A percentile compares a stretch with the other conserved stretches of the same genome.
phyloP scores from a whole-genome alignment of 495 filamentous ascomycete genomes.

The Platismatia glauca region DNA sequence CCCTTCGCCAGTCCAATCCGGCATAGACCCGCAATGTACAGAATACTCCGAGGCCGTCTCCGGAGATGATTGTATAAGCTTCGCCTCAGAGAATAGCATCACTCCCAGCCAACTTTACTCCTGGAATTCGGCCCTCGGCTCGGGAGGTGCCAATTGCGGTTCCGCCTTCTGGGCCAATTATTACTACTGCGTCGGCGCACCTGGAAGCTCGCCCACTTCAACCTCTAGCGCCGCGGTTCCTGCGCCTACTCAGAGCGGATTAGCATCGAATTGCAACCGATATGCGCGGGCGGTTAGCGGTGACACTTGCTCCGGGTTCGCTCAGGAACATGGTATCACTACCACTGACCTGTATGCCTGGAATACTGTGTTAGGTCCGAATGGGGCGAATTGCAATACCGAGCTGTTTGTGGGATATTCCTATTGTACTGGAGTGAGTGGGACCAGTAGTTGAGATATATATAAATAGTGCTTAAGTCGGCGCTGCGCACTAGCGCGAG shows the following conservation, averaged over 20 bases:
- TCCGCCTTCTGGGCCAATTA: constrained; percentile 7
- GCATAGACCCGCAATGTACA: constrained; percentile 21
- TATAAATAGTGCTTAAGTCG: too few species aligned
- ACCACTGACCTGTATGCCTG: constrained; percentile 15
- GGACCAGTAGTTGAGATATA: too few species aligned
- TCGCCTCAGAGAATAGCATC: constrained; percentile 17
- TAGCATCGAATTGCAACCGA: constrained; percentile 7
- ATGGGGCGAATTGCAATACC: too few species aligned
- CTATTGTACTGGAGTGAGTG: too few species aligned
- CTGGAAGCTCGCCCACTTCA: too few species aligned
- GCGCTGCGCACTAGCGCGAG: too few species aligned
- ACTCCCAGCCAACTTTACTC: constrained; percentile 11
- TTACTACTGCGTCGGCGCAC: constrained; percentile 17
- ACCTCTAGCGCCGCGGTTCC: constrained; percentile 10
- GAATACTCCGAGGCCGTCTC: constrained; percentile 16
- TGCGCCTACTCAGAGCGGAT: constrained; percentile 7
- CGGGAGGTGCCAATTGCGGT: constrained; percentile 9
- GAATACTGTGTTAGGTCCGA: constrained; percentile 14
- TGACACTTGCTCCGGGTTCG: constrained; percentile 17
- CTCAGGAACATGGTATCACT: constrained; percentile 14
- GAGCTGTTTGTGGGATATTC: too few species aligned
- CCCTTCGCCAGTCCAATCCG: constrained; percentile 20
- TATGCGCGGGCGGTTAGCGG: constrained; percentile 1
- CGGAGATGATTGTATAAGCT: constrained; percentile 19
- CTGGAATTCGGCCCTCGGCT: constrained; percentile 18